Evolutionary conservation across 495 filamentous ascomycete species (phyloP), one percentile per base, ranked within the genome.

Genomic region (Penicillium silybi): DNA sequence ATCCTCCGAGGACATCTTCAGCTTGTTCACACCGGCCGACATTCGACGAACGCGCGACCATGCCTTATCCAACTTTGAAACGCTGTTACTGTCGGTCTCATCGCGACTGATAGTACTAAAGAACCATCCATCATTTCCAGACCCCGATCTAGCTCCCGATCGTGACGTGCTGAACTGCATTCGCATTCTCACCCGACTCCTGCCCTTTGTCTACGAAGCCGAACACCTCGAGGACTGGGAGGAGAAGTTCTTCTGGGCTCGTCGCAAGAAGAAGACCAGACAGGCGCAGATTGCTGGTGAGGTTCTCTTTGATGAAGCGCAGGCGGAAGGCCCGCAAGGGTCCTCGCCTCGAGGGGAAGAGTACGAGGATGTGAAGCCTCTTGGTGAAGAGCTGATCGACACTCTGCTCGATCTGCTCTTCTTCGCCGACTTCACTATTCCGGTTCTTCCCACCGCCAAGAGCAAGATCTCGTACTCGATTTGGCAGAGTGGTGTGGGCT

Each of bases 401-500:
- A 89, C 89, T 3, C 75, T 97, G 19, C 72, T 92, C 48, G 93
- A 97, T 61, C 70, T 97, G 44, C 78, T 97, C 15, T 99, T 98
- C 79, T 96, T 88, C 66, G 83, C 88, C 18, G 88, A 87, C 40
- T 88, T 99, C 64, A 96, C 91, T 0, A 78, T 97, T 7, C 91
- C 92, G 0, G 65, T 73, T 41, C 69, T 75, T 4, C 69, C 82
- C 10, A 79, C 85, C 40, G 84, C 82, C 34, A 89, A 87, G 63
- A 77, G 78, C 56, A 96, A 95, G 66, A 86, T 96, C 35, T 88
- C 87, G 13, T 95, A 90, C 72, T 85, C 90, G 32, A 97, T 99
- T 59, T 99, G 93, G 93, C 90, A 97, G 68, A 97, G 87, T 59
- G 93, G 93, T 20, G 92, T 99, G 41, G 93, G 93, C 2, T 97